Conservation (phyloP, 164 flowering plant genomes). For the Sedum album region DNA sequence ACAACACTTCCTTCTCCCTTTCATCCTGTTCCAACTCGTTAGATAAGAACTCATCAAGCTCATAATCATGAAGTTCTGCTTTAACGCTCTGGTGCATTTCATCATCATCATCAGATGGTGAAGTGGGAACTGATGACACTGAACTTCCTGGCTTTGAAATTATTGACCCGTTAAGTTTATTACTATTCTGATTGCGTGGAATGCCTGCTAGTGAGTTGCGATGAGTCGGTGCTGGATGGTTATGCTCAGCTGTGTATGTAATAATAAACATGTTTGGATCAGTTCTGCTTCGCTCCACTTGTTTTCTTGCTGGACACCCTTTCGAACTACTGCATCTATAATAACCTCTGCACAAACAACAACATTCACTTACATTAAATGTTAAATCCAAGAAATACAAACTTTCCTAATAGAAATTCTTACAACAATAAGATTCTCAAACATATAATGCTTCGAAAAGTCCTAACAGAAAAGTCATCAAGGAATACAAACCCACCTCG, state of each 20-base stretch:
- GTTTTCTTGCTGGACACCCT: constrained; percentile 11
- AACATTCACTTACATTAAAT: too few relatives aligned
- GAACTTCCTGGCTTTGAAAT: not conserved
- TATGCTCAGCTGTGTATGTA: constrained; percentile 8
- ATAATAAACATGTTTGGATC: constrained; percentile 9
- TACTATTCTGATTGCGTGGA: constrained; percentile 12
- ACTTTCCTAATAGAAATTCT: too few relatives aligned
- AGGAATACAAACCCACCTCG: constrained; percentile 4
- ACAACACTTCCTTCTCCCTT: not conserved
- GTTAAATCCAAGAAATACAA: too few relatives aligned
- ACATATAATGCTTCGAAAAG: too few relatives aligned
- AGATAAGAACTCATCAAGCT: not conserved
- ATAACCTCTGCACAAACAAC: constrained; percentile 4
- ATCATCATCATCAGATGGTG: constrained; percentile 3
- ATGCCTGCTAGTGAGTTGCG: constrained; percentile 17
- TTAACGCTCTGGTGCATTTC: constrained; percentile 1
- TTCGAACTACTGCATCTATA: constrained; percentile 11
- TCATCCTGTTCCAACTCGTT: not conserved
- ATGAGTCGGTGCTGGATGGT: constrained; percentile 7
- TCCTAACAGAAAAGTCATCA: too few relatives aligned
- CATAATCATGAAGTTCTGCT: not conserved
- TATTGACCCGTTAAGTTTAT: not conserved
- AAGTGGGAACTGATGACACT: not conserved
- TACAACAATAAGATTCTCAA: too few relatives aligned
- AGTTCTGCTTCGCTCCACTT: constrained; percentile 7